Evolutionary conservation across 768 basidiomycete species (phyloP), one percentile per base, ranked within the genome.

Genomic region (Suillus weaverae): DNA sequence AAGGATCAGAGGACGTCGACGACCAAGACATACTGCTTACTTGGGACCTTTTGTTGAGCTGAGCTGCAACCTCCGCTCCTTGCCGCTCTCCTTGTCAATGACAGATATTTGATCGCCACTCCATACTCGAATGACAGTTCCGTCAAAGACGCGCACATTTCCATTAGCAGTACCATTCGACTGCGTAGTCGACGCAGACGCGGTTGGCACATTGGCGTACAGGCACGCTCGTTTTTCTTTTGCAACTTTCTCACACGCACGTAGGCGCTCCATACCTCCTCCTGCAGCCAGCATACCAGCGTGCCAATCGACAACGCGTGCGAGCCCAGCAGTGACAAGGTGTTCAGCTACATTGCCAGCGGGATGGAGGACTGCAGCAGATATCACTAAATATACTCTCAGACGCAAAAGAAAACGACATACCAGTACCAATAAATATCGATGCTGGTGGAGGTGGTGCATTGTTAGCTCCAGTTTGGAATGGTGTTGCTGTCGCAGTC

Each of bases 261-360:
- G 88, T 35, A 98, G 84, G 48, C 87, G 88, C 70, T 96, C 94
- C 86, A 98, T 93, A 5, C 87, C 91, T 46, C 95, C 95, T 60
- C 84, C 81, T 61, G 83, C 85, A 1, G 94, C 88, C 26, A 99
- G 86, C 85, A 99, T 91, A 26, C 96, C 96, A 18, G 97, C 95
- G 75, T 99, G 97, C 96, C 96, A 98, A 73, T 97, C 96, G 64
- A 99, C 90, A 59, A 98, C 85, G 64, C 94, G 90, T 20, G 96
- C 97, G 2, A 98, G 82, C 35, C 97, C 96, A 53, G 87, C 85
- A 5, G 84, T 86, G 35, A 94, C 88, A 44, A 99, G 83, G 76
- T 91, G 88, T 70, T 97, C 94, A 14, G 95, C 95, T 32, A 99
- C 90, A 77, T 97, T 97, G 38, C 97, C 97, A 20, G 89, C 92